A percentile compares a stretch with the other conserved stretches of the same genome.
These are phyloP conservation scores for Eimeria brunetti DNA, from an alignment of 169 alveolate species.

Conservation along the genomic window DNA sequence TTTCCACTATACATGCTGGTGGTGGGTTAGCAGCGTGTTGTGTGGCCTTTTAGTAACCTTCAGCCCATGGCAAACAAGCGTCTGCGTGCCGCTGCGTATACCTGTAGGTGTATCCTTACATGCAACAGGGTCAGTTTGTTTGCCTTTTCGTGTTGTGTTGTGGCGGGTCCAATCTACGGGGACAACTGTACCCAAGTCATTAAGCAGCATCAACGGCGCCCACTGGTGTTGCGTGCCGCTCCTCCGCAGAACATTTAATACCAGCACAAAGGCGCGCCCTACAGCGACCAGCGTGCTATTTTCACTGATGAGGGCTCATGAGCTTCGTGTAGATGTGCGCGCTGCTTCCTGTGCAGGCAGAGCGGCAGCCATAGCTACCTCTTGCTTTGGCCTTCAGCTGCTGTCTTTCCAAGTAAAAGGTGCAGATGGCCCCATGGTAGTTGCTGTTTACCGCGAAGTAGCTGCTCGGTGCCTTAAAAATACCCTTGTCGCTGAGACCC, in stretches of 20 bases:
- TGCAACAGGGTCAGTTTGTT: neutral
- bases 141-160: neutral
- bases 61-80: neutral
- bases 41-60: neutral
- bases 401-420: conserved; percentile 36
- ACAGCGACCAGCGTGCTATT: no score
- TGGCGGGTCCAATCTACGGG: neutral
- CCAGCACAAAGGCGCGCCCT: no score
- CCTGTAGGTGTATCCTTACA: neutral
- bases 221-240: no score
- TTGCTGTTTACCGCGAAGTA: neutral
- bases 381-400: conserved; percentile 50
- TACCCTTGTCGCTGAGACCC: neutral
- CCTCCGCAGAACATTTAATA: no score
- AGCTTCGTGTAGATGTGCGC: neutral
- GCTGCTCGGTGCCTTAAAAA: neutral
- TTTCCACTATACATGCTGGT: neutral
- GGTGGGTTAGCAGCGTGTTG: neutral
- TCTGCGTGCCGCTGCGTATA: neutral
- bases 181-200: neutral
- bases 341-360: conserved; percentile 26
- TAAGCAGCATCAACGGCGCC: neutral
- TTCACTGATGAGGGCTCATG: neutral
- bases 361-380: neutral
- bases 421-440: neutral